Evolutionary conservation across 2,329 filamentous ascomycete genomes (phyloP), one percentile per base, ranked within the genome.

Genomic region (Exophiala dermatitidis): DNA sequence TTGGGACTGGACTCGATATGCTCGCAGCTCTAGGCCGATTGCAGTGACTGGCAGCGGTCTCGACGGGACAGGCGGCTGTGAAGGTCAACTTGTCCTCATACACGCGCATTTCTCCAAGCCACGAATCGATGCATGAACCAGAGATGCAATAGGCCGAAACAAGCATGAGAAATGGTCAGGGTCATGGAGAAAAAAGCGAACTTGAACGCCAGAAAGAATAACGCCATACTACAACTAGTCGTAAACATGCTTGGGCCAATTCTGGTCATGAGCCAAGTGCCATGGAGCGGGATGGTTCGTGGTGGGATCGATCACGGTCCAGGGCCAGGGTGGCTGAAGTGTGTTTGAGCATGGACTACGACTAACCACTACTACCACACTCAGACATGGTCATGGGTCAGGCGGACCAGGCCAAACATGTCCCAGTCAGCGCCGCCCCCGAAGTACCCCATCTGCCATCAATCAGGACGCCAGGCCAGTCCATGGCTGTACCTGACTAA

Each of bases 401-500:
- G 47, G 46, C 19, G 26, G 36, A 41, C 34, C 44, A 31, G 47
- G 48, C 43, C 38, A 44, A 38, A 43, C 34, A 44, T 45, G 37
- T 31, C 31, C 12, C 42, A n/a, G 3, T n/a, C 19, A 12, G 28
- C 28, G n/a, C 4, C 12, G 28, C 29, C 42, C 29, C 19, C 33
- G n/a, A 36, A 34, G 37, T 19, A 19, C 19, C 19, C 19, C 19
- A 19, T 19, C 19, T 5, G 38, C 38, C 38, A 26, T 28, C 38
- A 28, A 6, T 5, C n/a, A 26, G 28, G 10, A 28, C 12, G 52
- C 43, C 52, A 51, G 40, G 43, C 38, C 19, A 51, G 45, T 48
- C 41, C 53, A 19, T 19, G 19, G 19, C 19, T 19, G 57, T 59
- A 56, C 57, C 57, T 59, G 57, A 59, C 57, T 59, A 59, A 56